Percentiles rank a stretch among this genome's conserved stretches.
Evolutionary conservation across 148 eudicot species (phyloP).

Genomic region (Simmondsia chinensis): DNA sequence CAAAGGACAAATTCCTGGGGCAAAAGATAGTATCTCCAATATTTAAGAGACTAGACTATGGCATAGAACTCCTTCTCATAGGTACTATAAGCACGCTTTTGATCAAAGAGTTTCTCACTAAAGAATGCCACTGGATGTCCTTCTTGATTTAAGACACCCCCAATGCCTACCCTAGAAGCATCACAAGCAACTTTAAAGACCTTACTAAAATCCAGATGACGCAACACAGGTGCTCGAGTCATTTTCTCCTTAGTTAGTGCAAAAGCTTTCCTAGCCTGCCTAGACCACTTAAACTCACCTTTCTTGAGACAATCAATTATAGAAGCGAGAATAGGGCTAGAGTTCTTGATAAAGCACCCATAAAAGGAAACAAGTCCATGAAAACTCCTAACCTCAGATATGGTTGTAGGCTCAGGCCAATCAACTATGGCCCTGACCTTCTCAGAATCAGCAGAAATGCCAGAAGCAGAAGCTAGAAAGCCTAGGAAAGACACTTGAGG

Average conservation of each 20-base stretch:
- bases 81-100: not conserved
- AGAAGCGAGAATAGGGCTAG: not conserved
- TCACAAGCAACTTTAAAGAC: constrained; percentile 9
- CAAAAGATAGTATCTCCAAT: no score
- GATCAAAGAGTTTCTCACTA: not conserved
- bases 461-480: not conserved
- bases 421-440: not conserved
- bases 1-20: no score
- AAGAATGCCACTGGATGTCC: not conserved
- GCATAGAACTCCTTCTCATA: not conserved
- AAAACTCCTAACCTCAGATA: not conserved
- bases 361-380: constrained; percentile 4
- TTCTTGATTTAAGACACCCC: no score
- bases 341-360: not conserved
- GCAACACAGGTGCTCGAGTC: not conserved
- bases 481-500: not conserved
- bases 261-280: not conserved
- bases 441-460: not conserved
- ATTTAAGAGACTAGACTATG: no score
- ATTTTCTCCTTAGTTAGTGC: not conserved
- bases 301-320: not conserved
- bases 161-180: constrained; percentile 2
- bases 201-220: not conserved
- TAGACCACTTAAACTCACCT: not conserved
- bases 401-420: not conserved